Percentiles rank a stretch among this genome's conserved stretches.
phyloP scores from a whole-genome alignment of 441 rosid genomes.

The Syzygium malaccense region DNA sequence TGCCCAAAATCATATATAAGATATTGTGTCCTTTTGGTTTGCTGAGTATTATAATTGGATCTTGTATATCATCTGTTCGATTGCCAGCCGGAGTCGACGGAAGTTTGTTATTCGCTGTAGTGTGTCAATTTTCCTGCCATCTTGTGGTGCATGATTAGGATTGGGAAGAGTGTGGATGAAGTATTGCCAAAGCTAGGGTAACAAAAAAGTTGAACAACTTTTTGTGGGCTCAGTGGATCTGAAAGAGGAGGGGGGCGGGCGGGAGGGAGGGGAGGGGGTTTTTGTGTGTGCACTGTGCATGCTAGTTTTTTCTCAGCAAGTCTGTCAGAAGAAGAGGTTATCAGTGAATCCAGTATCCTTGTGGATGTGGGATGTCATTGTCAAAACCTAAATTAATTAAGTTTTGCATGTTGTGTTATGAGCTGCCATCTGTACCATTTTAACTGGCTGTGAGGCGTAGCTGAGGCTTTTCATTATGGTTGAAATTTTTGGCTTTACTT shows the following conservation, averaged over 20 bases:
- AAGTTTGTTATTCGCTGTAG: too few species aligned
- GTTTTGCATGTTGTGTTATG: background rate
- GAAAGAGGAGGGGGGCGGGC: too few species aligned
- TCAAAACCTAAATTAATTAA: background rate
- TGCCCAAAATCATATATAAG: background rate
- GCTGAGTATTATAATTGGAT: background rate
- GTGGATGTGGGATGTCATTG: background rate
- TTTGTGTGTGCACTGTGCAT: background rate
- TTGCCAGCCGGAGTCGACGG: too few species aligned
- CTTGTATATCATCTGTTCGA: too few species aligned
- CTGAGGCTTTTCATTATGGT: background rate
- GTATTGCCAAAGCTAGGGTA: too few species aligned
- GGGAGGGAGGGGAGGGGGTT: too few species aligned
- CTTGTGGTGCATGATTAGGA: conserved; percentile 3
- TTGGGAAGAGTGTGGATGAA: too few species aligned
- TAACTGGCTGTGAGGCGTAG: background rate
- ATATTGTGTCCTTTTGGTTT: background rate
- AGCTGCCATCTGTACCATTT: background rate
- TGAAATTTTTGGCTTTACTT: background rate
- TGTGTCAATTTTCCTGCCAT: background rate
- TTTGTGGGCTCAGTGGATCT: too few species aligned
- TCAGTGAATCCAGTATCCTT: background rate
- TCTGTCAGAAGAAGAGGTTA: background rate
- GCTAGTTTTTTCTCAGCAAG: background rate
- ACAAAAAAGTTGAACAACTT: too few species aligned